phyloP scores from a whole-genome alignment of 2,329 filamentous ascomycete species.

The Diaporthe nobilis region DNA sequence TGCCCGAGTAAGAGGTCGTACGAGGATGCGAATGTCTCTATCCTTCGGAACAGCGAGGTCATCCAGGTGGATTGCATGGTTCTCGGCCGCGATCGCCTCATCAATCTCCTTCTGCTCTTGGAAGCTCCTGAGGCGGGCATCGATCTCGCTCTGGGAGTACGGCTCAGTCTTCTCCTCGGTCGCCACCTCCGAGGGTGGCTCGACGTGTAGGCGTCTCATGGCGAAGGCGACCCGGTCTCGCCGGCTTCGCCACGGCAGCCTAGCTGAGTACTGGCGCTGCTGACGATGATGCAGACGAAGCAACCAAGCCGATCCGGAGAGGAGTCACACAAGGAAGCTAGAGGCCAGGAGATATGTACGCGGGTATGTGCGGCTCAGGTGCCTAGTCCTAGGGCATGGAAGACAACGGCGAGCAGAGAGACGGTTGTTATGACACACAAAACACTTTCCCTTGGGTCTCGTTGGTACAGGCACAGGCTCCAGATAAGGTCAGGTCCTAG shows the following conservation, averaged over 20 bases:
- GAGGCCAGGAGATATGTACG: constrained; percentile 34
- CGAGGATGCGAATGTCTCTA: constrained; percentile 69
- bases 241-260: constrained; percentile 34
- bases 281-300: constrained; percentile 27
- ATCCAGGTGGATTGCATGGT: constrained; percentile 67
- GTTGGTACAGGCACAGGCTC: constrained; percentile 19
- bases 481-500: constrained; percentile 11
- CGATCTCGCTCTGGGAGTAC: constrained; percentile 70
- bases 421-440: constrained; percentile 20
- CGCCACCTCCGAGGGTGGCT: constrained; percentile 42
- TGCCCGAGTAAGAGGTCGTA: constrained; percentile 66
- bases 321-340: constrained; percentile 41
- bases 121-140: constrained; percentile 62
- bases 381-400: constrained; percentile 19
- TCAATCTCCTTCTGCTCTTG: constrained; percentile 59
- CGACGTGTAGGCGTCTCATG: constrained; percentile 63
- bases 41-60: constrained; percentile 59
- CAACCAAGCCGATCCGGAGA: constrained; percentile 19
- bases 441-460: constrained; percentile 5
- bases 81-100: constrained; percentile 49
- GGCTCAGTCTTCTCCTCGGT: constrained; percentile 69
- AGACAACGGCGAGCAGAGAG: neutral
- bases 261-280: constrained; percentile 21
- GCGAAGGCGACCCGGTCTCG: constrained; percentile 42
- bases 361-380: constrained; percentile 24